A percentile compares a stretch with the other conserved stretches of the same genome.
These are phyloP conservation scores for Trichoderma virens DNA, from an alignment of 495 filamentous ascomycete genomes.

Conservation along the genomic window DNA sequence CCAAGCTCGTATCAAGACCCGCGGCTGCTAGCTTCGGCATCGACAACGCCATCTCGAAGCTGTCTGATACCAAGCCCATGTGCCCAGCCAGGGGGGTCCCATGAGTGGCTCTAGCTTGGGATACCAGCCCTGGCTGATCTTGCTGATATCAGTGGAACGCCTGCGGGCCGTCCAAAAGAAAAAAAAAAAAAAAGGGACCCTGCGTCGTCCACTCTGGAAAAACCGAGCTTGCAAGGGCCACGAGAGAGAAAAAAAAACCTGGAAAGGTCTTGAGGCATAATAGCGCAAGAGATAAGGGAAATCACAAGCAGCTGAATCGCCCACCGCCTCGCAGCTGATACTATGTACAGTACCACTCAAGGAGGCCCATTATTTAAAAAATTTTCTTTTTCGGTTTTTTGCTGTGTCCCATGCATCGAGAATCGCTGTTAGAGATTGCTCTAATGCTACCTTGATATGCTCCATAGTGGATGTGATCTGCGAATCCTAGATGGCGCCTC, in stretches of 20 bases:
- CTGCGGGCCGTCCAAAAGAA: conserved; percentile 1
- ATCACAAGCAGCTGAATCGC: background rate
- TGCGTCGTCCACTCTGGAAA: background rate
- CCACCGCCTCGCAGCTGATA: background rate
- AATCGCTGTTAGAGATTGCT: background rate
- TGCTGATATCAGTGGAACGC: background rate
- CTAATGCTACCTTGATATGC: background rate
- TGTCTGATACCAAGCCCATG: background rate
- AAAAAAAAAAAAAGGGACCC: background rate
- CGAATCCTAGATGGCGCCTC: conserved; percentile 4
- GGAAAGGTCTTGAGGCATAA: background rate
- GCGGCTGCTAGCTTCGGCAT: background rate
- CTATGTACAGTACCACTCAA: background rate
- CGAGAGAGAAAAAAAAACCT: background rate
- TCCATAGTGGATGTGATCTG: conserved; percentile 5
- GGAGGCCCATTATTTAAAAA: background rate
- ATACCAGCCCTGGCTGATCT: background rate
- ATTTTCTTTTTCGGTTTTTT: background rate
- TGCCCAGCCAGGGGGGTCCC: background rate
- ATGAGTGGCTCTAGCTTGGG: background rate
- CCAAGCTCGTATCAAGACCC: background rate
- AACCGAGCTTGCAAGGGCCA: background rate
- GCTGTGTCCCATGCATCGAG: background rate
- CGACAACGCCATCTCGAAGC: background rate
- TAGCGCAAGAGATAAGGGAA: conserved; percentile 2